Percentiles rank a stretch among this genome's conserved stretches.
These are phyloP conservation scores for Trypanosoma conorhini DNA, from an alignment of 208 protist species.

Conservation along the genomic window DNA sequence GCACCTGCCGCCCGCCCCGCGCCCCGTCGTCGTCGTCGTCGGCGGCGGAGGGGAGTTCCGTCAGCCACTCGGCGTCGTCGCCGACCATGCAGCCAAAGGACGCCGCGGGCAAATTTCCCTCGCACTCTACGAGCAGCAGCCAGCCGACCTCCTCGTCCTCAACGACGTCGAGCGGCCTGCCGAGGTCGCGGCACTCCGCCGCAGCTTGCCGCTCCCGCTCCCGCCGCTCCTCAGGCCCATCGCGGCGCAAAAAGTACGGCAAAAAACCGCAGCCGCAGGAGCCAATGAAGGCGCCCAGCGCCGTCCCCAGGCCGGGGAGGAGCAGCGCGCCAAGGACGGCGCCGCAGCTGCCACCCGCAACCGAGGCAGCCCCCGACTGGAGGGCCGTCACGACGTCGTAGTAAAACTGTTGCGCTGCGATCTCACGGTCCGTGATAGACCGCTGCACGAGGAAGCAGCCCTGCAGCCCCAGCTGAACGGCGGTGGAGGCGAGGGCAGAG, in stretches of 20 bases:
- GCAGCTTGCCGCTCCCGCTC: constrained; percentile 7
- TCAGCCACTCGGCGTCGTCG: not conserved
- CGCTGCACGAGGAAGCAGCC: constrained; percentile 40
- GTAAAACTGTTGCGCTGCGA: constrained; percentile 50
- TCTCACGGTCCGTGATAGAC: constrained; percentile 23
- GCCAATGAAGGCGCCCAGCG: constrained; percentile 42
- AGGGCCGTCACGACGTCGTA: constrained; percentile 56
- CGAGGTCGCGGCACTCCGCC: not conserved
- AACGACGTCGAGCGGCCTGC: constrained; percentile 18
- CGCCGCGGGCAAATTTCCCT: constrained; percentile 7
- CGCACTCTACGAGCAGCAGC: constrained; percentile 25
- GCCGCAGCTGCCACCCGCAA: constrained; percentile 52
- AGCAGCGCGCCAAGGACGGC: constrained; percentile 49
- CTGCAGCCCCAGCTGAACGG: constrained; percentile 40
- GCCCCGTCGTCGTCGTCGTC: not conserved
- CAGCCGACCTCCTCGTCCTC: constrained; percentile 27
- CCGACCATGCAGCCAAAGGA: not conserved
- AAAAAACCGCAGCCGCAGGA: constrained; percentile 37
- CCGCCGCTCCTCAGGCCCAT: constrained; percentile 42
- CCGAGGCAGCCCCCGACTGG: constrained; percentile 31
- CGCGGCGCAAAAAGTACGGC: constrained; percentile 34
- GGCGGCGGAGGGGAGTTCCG: not conserved
- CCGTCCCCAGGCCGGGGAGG: constrained; percentile 71
- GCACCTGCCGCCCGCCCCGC: not conserved
- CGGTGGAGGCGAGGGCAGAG: constrained; percentile 46